phyloP scores from a whole-genome alignment of 1,139 yeast genomes.

The Blastobotrys malaysiensis region DNA sequence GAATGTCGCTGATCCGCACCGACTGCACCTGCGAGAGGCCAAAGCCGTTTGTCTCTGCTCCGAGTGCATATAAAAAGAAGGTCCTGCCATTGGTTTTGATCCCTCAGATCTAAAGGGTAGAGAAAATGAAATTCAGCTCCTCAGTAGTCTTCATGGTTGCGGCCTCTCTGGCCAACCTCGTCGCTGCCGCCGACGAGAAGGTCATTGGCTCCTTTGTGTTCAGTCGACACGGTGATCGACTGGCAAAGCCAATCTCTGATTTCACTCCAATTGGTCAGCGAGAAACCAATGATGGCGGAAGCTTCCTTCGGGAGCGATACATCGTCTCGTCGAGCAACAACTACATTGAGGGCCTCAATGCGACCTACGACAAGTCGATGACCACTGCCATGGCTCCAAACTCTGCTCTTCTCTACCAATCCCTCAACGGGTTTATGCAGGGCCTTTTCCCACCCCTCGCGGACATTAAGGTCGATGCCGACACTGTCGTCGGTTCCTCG shows the following conservation, averaged over 20 bases:
- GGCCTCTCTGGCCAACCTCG: conserved; percentile 9
- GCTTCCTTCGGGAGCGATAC: conserved; percentile 38
- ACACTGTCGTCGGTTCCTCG: conserved; percentile 25
- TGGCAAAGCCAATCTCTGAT: conserved; percentile 37
- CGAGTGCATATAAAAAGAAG: background rate
- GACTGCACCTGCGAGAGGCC: background rate
- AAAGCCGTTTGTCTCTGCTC: background rate
- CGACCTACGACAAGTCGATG: conserved; percentile 32
- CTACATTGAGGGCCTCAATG: conserved; percentile 25
- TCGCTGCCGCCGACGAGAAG: conserved; percentile 25
- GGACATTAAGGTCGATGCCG: conserved; percentile 23
- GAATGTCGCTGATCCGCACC: background rate
- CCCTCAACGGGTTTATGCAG: conserved; percentile 40
- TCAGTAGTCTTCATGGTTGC: conserved; percentile 6
- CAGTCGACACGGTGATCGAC: conserved; percentile 44
- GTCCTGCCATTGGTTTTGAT: background rate
- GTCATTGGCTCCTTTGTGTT: conserved; percentile 41
- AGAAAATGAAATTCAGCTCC: conserved; percentile 9
- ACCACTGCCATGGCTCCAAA: conserved; percentile 34
- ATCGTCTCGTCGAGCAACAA: conserved; percentile 31
- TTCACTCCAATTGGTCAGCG: conserved; percentile 41
- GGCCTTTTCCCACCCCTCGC: conserved; percentile 41
- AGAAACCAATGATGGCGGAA: conserved; percentile 35
- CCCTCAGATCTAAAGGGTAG: background rate
- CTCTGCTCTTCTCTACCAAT: conserved; percentile 36